Percentiles rank a stretch among this genome's conserved stretches.
phyloP scores from a whole-genome alignment of 2,329 filamentous ascomycete species.

The Trichoderma sp. region DNA sequence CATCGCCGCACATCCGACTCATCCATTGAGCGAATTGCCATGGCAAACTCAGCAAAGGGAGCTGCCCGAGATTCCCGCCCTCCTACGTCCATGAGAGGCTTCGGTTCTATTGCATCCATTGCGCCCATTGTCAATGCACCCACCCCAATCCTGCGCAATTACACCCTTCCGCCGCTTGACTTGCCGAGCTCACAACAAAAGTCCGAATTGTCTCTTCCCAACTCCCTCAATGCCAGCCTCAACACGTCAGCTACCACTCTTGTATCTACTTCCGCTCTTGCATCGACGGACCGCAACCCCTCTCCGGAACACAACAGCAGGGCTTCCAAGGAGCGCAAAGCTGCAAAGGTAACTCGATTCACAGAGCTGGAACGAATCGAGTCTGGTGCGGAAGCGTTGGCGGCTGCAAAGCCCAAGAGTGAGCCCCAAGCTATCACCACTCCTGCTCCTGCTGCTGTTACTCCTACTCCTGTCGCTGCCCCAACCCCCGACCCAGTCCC shows the following conservation, averaged over 20 bases:
- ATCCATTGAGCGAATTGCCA: slow-evolving; percentile 27
- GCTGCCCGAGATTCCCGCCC: slow-evolving; percentile 29
- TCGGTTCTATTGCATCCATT: slow-evolving; percentile 30
- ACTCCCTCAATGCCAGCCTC: slow-evolving; percentile 22
- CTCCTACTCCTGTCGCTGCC: background rate
- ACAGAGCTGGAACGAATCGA: slow-evolving; percentile 34
- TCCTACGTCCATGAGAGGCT: slow-evolving; percentile 34
- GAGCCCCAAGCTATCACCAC: background rate
- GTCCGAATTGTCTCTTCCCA: slow-evolving; percentile 27
- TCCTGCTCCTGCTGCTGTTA: slow-evolving; percentile 17
- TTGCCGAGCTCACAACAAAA: slow-evolving; percentile 22
- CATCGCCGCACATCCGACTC: slow-evolving; percentile 32
- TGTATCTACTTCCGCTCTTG: slow-evolving; percentile 3
- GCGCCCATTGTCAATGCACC: slow-evolving; percentile 13
- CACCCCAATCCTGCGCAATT: background rate
- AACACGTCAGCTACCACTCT: slow-evolving; percentile 18
- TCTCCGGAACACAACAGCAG: slow-evolving; percentile 11
- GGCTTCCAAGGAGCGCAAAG: slow-evolving; percentile 25
- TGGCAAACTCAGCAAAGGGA: slow-evolving; percentile 23
- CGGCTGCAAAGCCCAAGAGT: background rate
- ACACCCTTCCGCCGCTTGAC: background rate
- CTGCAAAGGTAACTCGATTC: slow-evolving; percentile 29
- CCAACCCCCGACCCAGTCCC: background rate
- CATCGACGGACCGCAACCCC: slow-evolving; percentile 15
- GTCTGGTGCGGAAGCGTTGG: slow-evolving; percentile 26